Percentiles rank a stretch among this genome's conserved stretches.
phyloP scores from a whole-genome alignment of 805 yeast genomes.

The Candida hungchunana region DNA sequence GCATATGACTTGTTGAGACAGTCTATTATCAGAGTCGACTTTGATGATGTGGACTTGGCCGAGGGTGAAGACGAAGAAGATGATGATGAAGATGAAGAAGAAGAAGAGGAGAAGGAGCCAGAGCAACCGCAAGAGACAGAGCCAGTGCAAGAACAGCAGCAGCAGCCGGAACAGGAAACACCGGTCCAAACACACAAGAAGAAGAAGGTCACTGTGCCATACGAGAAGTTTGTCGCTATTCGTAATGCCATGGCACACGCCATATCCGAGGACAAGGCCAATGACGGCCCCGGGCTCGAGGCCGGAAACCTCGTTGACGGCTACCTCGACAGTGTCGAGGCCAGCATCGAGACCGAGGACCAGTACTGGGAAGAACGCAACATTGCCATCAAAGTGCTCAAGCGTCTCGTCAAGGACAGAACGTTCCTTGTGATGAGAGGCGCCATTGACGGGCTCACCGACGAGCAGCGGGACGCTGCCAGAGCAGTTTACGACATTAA shows the following conservation, averaged over 20 bases:
- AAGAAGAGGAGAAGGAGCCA: slow-evolving; percentile 14
- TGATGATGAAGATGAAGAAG: slow-evolving; percentile 36
- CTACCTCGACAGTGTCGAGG: slow-evolving; percentile 74
- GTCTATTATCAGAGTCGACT: slow-evolving; percentile 89
- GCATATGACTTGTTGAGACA: slow-evolving; percentile 88
- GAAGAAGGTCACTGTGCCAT: slow-evolving; percentile 56
- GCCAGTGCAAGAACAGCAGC: slow-evolving; percentile 2
- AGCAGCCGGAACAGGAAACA: slow-evolving; percentile 3
- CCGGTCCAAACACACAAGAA: slow-evolving; percentile 15
- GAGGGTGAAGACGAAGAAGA: slow-evolving; percentile 43
- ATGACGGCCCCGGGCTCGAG: slow-evolving; percentile 56
- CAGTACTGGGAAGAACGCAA: slow-evolving; percentile 68
- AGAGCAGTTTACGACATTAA: slow-evolving; percentile 40
- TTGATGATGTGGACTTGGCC: slow-evolving; percentile 84
- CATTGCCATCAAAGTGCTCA: slow-evolving; percentile 74
- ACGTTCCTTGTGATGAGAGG: slow-evolving; percentile 67
- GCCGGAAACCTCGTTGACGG: slow-evolving; percentile 70
- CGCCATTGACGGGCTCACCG: slow-evolving; percentile 27
- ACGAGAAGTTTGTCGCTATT: slow-evolving; percentile 82
- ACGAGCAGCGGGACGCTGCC: slow-evolving; percentile 25
- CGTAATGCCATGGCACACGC: slow-evolving; percentile 73
- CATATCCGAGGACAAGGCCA: slow-evolving; percentile 53
- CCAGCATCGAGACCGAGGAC: slow-evolving; percentile 61
- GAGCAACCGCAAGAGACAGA: slow-evolving; percentile 2
- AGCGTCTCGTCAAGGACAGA: slow-evolving; percentile 78